phyloP scores from a whole-genome alignment of 208 protist genomes.

The Leishmania gerbilli region DNA sequence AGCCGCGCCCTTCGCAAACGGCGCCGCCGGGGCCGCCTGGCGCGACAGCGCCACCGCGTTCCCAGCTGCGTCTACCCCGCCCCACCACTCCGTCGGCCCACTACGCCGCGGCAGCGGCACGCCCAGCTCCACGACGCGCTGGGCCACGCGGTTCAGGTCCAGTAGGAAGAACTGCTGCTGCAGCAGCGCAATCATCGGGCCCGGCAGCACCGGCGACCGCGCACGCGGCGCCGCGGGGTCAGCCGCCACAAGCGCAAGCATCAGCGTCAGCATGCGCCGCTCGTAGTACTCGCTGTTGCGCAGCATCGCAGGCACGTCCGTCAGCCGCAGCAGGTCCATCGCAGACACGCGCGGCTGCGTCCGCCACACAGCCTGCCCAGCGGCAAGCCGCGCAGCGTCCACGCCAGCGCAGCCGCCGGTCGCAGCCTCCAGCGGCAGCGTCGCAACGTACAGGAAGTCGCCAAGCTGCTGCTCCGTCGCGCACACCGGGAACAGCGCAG shows the following conservation, averaged over 20 bases:
- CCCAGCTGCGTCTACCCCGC: not conserved
- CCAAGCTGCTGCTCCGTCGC: constrained; percentile 31
- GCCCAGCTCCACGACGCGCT: constrained; percentile 28
- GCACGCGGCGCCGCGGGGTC: not conserved
- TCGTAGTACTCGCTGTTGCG: constrained; percentile 37
- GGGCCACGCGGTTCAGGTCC: constrained; percentile 42
- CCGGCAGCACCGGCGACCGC: not conserved
- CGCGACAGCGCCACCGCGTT: not conserved
- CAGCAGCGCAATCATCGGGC: constrained; percentile 22
- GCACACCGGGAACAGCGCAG: constrained; percentile 43
- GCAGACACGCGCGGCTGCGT: constrained; percentile 40
- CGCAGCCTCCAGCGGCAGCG: constrained; percentile 11
- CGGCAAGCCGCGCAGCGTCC: constrained; percentile 14
- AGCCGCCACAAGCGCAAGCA: constrained; percentile 21
- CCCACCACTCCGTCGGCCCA: constrained; percentile 5
- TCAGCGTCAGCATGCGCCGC: constrained; percentile 33
- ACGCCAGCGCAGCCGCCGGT: constrained; percentile 3
- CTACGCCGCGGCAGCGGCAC: constrained; percentile 28
- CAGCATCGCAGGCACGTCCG: constrained; percentile 30
- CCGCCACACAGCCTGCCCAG: constrained; percentile 34
- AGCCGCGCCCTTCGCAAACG: not conserved
- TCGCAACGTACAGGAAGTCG: constrained; percentile 32
- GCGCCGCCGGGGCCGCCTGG: not conserved
- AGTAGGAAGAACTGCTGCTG: constrained; percentile 35
- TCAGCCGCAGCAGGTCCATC: constrained; percentile 35